Evolutionary conservation across 164 flowering plant species (phyloP).

Genomic region (Litsea cubeba): DNA sequence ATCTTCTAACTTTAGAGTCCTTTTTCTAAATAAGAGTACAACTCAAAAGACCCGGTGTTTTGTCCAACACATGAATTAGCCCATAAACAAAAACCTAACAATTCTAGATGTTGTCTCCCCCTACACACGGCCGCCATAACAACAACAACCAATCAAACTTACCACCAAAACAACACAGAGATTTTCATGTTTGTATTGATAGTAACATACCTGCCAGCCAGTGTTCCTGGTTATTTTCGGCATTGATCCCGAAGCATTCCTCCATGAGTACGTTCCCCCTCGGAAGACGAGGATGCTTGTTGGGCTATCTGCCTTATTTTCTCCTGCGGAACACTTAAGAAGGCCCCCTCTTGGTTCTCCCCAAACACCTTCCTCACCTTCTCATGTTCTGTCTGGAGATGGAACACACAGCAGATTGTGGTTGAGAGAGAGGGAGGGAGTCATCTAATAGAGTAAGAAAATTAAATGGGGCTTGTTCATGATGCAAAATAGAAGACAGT

Average conservation of each 20-base stretch:
- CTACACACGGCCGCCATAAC: slow-evolving; percentile 10
- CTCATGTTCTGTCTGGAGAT: slow-evolving; percentile 29
- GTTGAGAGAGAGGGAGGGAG: neutral
- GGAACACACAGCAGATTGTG: neutral
- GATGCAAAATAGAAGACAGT: no score
- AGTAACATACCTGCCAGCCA: no score
- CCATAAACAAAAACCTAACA: no score
- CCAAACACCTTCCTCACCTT: slow-evolving; percentile 26
- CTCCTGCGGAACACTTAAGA: slow-evolving; percentile 36
- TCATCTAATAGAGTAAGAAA: no score
- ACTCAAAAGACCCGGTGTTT: no score
- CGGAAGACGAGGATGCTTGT: slow-evolving; percentile 19
- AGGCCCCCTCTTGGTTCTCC: slow-evolving; percentile 24
- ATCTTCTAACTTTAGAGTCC: no score
- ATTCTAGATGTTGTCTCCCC: slow-evolving; percentile 37
- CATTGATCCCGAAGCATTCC: no score
- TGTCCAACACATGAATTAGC: no score
- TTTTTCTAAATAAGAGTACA: no score
- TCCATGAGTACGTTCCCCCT: slow-evolving; percentile 27
- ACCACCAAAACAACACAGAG: neutral
- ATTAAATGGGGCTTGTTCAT: no score
- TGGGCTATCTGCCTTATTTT: slow-evolving; percentile 29
- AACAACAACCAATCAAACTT: neutral
- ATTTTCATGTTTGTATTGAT: neutral
- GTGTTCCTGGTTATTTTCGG: no score